Base-by-base conservation (phyloP, 768 basidiomycete genomes). In the Agrocybe chaxingu region DNA sequence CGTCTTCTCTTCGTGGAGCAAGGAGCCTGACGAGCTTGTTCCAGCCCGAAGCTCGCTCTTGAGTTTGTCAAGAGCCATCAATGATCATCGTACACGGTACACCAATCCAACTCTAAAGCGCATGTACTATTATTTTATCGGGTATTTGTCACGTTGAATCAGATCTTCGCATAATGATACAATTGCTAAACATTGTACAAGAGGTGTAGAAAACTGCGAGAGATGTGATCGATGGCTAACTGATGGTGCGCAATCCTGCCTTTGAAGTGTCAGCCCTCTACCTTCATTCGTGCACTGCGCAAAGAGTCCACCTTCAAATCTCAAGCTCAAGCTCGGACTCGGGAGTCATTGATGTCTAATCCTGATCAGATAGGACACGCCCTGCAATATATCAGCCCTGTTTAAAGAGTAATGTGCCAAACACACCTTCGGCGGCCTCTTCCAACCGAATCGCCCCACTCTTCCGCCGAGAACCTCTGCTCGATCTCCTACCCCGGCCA, bases 11-110 rank as follows among this genome's bases (percentile, higher is more conserved):
- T 37, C 8, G 33, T 30, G 9, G 16, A 34, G 32, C 19, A 19
- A 16, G 46, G 8, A 39, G 48, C 24, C 30, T 54, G n/a, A 42
- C 19, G 4, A 36, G 24, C 34, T 35, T 54, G 10, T 37, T 31
- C 6, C 56, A 88, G 87, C 60, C 80, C 86, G 1, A 75, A 71
- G 44, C 71, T 85, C 42, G 85, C 84, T 3, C 69, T 90, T 35
- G 82, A 84, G 48, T 89, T 84, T 62, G 77, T 92, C 71, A 84
- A 89, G 65, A 69, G 63, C 47, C 61, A 64, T 47, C 60, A 50
- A 60, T 41, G 41, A 42, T 42, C 45, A 33, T 43, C 33, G 16
- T 33, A 7, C 31, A 24, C 37, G 36, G 38, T 45, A 30, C 16
- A 35, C 13, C n/a, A 31, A 24, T 5, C 24, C 24, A 24, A 5